A percentile compares a stretch with the other conserved stretches of the same genome.
Conservation (phyloP, 2,329 filamentous ascomycete genomes). For the Aspergillus carbonarius region DNA sequence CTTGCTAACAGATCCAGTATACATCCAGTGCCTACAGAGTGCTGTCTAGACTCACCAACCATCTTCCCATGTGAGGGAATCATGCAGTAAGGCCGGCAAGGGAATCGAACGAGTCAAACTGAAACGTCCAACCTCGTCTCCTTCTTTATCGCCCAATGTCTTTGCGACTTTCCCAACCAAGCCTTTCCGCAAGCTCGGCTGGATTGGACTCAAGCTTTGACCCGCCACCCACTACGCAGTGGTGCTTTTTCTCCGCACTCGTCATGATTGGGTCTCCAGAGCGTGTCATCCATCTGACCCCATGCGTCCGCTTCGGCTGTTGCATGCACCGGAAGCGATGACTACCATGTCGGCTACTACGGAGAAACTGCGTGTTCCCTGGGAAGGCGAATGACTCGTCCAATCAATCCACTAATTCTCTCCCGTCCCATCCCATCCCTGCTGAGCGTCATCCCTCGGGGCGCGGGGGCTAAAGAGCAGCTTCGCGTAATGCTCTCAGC, state of each 20-base stretch:
- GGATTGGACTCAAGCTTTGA: constrained; percentile 8
- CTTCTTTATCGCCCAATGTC: neutral
- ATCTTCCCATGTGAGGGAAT: neutral
- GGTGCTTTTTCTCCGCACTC: constrained; percentile 1
- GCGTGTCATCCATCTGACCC: neutral
- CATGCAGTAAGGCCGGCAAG: constrained; percentile 2
- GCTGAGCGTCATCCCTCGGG: neutral
- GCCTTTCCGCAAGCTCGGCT: constrained; percentile 7
- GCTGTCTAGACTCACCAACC: neutral
- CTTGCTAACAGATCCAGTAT: neutral
- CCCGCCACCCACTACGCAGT: constrained; percentile 6
- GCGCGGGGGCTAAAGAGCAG: neutral
- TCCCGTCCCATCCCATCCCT: neutral
- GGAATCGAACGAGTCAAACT: neutral
- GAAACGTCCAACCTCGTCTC: neutral
- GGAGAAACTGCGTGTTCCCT: neutral
- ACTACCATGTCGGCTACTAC: neutral
- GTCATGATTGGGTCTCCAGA: constrained; percentile 1
- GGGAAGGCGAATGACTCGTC: neutral
- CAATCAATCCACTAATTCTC: neutral
- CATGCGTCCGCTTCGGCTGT: neutral
- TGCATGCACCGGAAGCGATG: neutral
- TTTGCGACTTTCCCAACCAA: neutral
- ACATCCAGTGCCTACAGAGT: too few species aligned
- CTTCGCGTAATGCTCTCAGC: neutral